Evolutionary conservation across 306 rosid genomes (phyloP).

Genomic region (Cucumis melo): DNA sequence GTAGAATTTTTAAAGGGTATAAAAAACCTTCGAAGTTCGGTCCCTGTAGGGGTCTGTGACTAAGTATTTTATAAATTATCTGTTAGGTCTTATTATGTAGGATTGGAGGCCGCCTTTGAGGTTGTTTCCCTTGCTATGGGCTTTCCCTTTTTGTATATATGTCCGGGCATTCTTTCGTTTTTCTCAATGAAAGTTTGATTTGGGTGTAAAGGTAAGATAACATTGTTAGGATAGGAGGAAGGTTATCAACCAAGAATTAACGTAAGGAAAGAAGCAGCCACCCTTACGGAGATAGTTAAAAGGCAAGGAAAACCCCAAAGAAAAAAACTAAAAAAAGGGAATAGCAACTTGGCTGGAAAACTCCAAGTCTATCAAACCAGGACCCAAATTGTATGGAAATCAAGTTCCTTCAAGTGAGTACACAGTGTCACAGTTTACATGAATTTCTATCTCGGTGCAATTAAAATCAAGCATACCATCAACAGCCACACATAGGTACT

Average conservation of each 20-base stretch:
- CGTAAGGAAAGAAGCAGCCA: neutral
- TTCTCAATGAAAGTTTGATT: too few species aligned
- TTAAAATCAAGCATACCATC: neutral
- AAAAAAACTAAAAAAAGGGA: neutral
- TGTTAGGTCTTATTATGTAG: too few species aligned
- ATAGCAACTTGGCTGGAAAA: neutral
- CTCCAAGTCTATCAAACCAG: neutral
- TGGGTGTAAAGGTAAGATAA: neutral
- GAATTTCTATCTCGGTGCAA: neutral
- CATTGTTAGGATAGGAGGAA: neutral
- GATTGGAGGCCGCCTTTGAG: too few species aligned
- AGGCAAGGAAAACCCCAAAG: neutral
- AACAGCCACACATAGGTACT: neutral
- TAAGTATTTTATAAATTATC: too few species aligned
- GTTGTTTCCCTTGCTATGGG: too few species aligned
- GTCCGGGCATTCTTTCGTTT: too few species aligned
- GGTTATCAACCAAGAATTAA: neutral
- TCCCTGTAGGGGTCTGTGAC: too few species aligned
- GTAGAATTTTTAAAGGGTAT: too few species aligned
- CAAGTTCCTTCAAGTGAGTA: neutral
- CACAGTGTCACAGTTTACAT: neutral
- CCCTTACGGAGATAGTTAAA: neutral
- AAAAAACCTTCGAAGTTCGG: too few species aligned
- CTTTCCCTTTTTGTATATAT: too few species aligned
- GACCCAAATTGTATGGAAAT: neutral